Base-by-base conservation (phyloP, 2,329 filamentous ascomycete genomes). In the Teratosphaeria viscida region DNA sequence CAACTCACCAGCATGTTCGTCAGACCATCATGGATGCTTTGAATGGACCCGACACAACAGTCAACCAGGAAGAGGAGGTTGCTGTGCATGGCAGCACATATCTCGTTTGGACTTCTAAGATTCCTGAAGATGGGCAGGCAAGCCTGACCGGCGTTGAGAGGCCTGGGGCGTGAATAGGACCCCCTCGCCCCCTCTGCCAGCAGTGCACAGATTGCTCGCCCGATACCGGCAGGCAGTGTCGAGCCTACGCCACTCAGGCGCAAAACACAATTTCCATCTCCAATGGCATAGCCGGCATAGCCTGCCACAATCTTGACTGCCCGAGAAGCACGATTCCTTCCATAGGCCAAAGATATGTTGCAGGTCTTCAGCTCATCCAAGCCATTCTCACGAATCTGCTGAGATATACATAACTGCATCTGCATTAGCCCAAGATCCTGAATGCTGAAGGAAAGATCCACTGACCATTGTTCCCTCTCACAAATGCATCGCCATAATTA, bases 401-500 rank as follows among this genome's bases (percentile, higher is more conserved):
- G 84, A 85, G 64, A 87, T 87, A 67, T 87, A 87, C 84, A 87
- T 87, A 61, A 87, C 85, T 87, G 59, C 2, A 32, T 19, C 8
- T n/a, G 54, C 10, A 29, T 67, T 53, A 65, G 65, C 57, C 11
- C 12, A 19, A 29, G 16, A n/a, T 8, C 47, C 23, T 19, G 19
- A 29, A 57, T 52, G 43, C 16, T 14, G 6, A 16, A 19, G 56
- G 37, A 34, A 34, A 39, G 5, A 16, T 14, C 62, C 10, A 43
- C 67, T 57, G 66, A 95, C 92, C 92, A 71, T 97, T 97, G 77
- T 97, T 97, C 67, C 92, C 92, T 74, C 92, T 84, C 60, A 97
- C 89, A 74, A 97, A 97, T 5, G 92, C 90, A 79, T 97, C 92
- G 7, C 92, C 92, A 73, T 96, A 96, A 58, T 84, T 88, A 69